phyloP scores from a whole-genome alignment of 1,284 basidiomycete genomes.

The Cronartium quercuum region DNA sequence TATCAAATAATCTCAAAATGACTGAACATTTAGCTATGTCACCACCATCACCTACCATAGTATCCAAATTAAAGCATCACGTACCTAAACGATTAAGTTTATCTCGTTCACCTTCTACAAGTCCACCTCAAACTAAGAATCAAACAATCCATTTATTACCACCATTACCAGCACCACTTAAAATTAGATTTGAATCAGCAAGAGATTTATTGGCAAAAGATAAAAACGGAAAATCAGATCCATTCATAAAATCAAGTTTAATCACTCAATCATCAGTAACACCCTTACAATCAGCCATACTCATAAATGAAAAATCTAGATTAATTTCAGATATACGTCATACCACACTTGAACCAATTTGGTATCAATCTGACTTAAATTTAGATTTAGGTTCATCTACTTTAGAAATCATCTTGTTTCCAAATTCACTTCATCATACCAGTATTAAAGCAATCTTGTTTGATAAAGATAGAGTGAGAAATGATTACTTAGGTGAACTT shows the following conservation, averaged over 20 bases:
- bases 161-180: background rate
- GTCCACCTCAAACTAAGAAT: background rate
- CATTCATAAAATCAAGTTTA: constrained; percentile 42
- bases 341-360: constrained; percentile 6
- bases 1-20: no score
- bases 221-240: constrained; percentile 46
- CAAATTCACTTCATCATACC: no score
- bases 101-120: background rate
- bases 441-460: background rate
- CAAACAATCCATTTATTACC: background rate
- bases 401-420: background rate
- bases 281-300: no score
- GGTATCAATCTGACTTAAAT: background rate
- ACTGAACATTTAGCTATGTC: no score
- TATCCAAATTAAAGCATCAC: background rate
- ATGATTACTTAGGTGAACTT: constrained; percentile 89
- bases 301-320: constrained; percentile 40
- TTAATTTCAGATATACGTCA: constrained; percentile 40
- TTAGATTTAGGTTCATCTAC: background rate
- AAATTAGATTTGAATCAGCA: constrained; percentile 33
- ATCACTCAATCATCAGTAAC: constrained; percentile 34
- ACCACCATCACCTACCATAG: background rate
- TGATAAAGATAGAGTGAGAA: constrained; percentile 49
- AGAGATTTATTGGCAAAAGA: constrained; percentile 44
- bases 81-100: background rate